Evolutionary conservation across 2,329 filamentous ascomycete species (phyloP).

Genomic region (Aspergillus terreus): DNA sequence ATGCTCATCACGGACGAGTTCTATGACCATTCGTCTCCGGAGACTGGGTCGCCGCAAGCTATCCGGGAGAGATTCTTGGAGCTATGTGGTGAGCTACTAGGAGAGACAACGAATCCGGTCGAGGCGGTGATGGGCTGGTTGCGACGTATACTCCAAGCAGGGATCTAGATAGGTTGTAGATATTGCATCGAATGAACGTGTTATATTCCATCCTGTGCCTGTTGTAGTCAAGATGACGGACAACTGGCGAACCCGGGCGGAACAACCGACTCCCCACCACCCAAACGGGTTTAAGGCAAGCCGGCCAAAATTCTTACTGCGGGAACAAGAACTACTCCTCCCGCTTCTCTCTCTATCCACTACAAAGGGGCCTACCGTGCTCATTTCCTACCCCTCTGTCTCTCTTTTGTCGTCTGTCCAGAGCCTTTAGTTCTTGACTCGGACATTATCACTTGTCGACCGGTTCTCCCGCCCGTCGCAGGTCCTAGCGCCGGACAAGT

Average conservation of each 20-base stretch:
- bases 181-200: background rate
- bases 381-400: background rate
- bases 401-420: conserved; percentile 1
- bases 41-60: conserved; percentile 7
- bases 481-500: conserved; percentile 1
- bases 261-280: conserved; percentile 16
- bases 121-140: conserved; percentile 34
- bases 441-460: conserved; percentile 1
- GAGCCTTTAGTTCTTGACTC: background rate
- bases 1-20: conserved; percentile 26
- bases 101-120: conserved; percentile 20
- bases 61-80: conserved; percentile 44
- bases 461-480: conserved; percentile 2
- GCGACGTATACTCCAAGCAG: conserved; percentile 26
- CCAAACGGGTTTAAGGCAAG: conserved; percentile 8
- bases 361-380: conserved; percentile 7
- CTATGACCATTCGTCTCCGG: conserved; percentile 7
- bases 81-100: conserved; percentile 51
- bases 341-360: conserved; percentile 8
- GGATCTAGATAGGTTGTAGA: conserved; percentile 14
- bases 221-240: background rate
- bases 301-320: conserved; percentile 19
- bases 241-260: conserved; percentile 8
- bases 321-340: background rate
- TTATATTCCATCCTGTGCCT: background rate